Evolutionary conservation across 768 basidiomycete genomes (phyloP).

Genomic region (Kwoniella shandongensis): DNA sequence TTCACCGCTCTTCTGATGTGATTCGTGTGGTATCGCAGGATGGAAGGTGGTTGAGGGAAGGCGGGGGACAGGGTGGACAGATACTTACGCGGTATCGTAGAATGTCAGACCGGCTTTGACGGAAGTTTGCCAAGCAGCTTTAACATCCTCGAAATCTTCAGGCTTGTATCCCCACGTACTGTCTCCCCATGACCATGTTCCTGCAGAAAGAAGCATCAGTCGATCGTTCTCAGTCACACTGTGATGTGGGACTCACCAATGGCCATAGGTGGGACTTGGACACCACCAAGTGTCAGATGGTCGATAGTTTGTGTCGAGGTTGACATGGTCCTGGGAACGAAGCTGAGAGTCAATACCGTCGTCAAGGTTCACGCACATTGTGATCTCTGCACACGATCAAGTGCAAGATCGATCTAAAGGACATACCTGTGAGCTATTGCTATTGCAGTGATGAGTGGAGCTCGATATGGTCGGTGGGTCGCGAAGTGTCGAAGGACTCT

Average conservation of each 20-base stretch:
- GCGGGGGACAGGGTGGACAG: too few relatives aligned
- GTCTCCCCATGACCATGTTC: constrained; percentile 48
- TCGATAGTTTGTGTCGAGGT: constrained; percentile 7
- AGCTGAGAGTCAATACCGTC: too few relatives aligned
- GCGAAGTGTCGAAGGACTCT: too few relatives aligned
- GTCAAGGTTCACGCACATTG: too few relatives aligned
- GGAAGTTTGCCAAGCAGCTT: constrained; percentile 42
- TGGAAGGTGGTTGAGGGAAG: too few relatives aligned
- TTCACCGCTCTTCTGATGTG: too few relatives aligned
- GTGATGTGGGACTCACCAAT: constrained; percentile 30
- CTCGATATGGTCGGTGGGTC: too few relatives aligned
- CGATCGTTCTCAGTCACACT: neutral
- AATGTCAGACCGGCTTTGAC: constrained; percentile 45
- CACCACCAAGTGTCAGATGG: constrained; percentile 28
- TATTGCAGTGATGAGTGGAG: too few relatives aligned
- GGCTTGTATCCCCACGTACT: constrained; percentile 36
- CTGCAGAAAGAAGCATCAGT: constrained; percentile 13
- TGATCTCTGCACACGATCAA: too few relatives aligned
- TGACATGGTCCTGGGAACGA: constrained; percentile 10
- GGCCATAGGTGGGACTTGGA: constrained; percentile 45
- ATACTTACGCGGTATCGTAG: constrained; percentile 49
- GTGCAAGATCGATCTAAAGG: too few relatives aligned
- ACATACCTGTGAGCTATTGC: too few relatives aligned
- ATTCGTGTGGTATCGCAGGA: too few relatives aligned
- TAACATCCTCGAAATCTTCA: constrained; percentile 30